Evolutionary conservation across 2,329 filamentous ascomycete genomes (phyloP), one percentile per base, ranked within the genome.

Genomic region (Hypocreales sp.): DNA sequence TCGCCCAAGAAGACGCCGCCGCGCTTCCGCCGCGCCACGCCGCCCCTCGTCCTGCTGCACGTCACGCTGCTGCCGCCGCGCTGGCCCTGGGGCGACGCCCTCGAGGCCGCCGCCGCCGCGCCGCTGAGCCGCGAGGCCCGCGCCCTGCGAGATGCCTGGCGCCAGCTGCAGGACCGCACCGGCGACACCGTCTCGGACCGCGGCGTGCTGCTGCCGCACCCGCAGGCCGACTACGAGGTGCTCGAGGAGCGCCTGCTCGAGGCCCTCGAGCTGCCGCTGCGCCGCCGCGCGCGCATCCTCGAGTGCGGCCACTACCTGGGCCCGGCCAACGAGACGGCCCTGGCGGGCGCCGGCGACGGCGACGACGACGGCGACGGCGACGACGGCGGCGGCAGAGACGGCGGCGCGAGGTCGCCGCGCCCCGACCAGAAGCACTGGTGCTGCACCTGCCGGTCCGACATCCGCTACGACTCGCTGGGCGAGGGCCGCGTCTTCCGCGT

Each of bases 171-270:
- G 36, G 73, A 79, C 28, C 75, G 78, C 32, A 60, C 81, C 4
- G 72, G 71, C 2, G 78, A 83, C 27, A 81, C 78, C 0, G 71
- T 84, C 8, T 63, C 79, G 36, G 67, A 79, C 43, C 66, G 81
- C 14, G 81, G 79, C 3, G 64, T 90, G 19, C 56, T 90, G 23
- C 63, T 90, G 7, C 71, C 79, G 2, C 82, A 90, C 44, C 81
- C 81, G 1, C 70, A 80, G 38, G 76, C 77, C 30, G 80, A 86
- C 46, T 87, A 80, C 41, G 80, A 86, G 47, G 55, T 82, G 31
- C 63, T 90, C 0, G 79, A 87, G 51, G 80, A 86, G 53, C 62
- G 79, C 16, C 59, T 87, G 19, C 56, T 86, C 3, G 79, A 86
- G 48, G 73, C 76, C 2, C 52, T 86, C 24, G 79, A 83, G 46